phyloP scores from a whole-genome alignment of 2,329 filamentous ascomycete species.

The Pleomassaria siparia region DNA sequence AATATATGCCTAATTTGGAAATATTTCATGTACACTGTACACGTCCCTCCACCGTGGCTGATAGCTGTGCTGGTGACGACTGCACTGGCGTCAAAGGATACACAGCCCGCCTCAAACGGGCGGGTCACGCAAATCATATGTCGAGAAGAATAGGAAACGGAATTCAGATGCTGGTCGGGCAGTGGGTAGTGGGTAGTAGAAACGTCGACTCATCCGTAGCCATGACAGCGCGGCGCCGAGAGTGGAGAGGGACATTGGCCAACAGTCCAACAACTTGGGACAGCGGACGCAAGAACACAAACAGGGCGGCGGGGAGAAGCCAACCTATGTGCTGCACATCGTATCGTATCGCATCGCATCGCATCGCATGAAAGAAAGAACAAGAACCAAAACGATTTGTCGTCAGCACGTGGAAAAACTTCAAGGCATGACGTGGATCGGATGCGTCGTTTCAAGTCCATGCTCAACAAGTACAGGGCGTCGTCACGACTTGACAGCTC shows the following conservation, averaged over 20 bases:
- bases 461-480: conserved; percentile 14
- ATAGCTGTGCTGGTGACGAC: neutral
- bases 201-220: conserved; percentile 2
- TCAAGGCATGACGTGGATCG: conserved; percentile 11
- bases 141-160: neutral
- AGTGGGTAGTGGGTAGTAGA: neutral
- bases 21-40: too few species aligned
- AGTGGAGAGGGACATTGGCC: conserved; percentile 6
- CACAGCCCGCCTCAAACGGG: neutral
- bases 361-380: conserved; percentile 9
- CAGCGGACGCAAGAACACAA: neutral
- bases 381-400: conserved; percentile 8
- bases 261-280: conserved; percentile 6
- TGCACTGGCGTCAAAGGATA: neutral
- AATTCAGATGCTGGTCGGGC: conserved; percentile 4
- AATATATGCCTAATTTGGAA: neutral
- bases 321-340: too few species aligned
- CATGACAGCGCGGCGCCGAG: conserved; percentile 5
- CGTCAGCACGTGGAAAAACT: conserved; percentile 13
- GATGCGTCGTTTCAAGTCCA: conserved; percentile 22
- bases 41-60: neutral
- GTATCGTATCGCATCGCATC: too few species aligned
- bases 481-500: conserved; percentile 10
- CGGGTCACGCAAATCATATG: conserved; percentile 3
- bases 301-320: conserved; percentile 5